phyloP scores from a whole-genome alignment of 2,329 filamentous ascomycete genomes.

The Macrophomina tecta region DNA sequence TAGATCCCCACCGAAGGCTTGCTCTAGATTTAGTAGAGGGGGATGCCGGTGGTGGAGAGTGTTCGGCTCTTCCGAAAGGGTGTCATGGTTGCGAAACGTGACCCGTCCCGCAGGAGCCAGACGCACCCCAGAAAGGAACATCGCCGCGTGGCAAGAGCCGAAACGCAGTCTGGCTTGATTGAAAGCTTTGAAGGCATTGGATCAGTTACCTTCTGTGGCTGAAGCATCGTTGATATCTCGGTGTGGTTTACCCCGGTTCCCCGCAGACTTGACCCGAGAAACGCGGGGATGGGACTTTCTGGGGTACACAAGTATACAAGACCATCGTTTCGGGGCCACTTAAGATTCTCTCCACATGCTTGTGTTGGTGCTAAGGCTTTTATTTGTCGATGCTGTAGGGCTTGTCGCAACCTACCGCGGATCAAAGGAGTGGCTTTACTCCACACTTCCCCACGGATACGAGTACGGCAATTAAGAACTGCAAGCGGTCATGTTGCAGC shows the following conservation, averaged over 20 bases:
- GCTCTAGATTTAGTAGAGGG: slow-evolving; percentile 1
- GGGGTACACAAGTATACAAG: neutral
- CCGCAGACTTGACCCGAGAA: slow-evolving; percentile 6
- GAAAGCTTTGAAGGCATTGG: neutral
- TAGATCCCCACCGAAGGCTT: neutral
- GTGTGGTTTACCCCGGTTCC: slow-evolving; percentile 20
- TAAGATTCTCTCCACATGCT: slow-evolving; percentile 9
- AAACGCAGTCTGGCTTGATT: neutral
- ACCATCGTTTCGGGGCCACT: neutral
- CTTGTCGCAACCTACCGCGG: neutral
- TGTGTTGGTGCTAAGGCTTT: neutral
- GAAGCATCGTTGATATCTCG: slow-evolving; percentile 2
- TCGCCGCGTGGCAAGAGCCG: slow-evolving; percentile 10
- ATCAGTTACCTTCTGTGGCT: slow-evolving; percentile 7
- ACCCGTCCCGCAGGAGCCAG: neutral
- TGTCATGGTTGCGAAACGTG: slow-evolving; percentile 1
- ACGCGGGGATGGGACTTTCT: slow-evolving; percentile 10
- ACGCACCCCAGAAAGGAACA: neutral
- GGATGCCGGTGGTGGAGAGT: neutral
- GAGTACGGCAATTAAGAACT: neutral
- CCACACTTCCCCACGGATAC: neutral
- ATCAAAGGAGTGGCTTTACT: no score
- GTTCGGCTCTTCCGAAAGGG: slow-evolving; percentile 10
- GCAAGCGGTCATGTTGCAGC: no score
- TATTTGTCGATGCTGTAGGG: neutral